phyloP scores from a whole-genome alignment of 345 rosid genomes.

The Lagerstroemia speciosa region DNA sequence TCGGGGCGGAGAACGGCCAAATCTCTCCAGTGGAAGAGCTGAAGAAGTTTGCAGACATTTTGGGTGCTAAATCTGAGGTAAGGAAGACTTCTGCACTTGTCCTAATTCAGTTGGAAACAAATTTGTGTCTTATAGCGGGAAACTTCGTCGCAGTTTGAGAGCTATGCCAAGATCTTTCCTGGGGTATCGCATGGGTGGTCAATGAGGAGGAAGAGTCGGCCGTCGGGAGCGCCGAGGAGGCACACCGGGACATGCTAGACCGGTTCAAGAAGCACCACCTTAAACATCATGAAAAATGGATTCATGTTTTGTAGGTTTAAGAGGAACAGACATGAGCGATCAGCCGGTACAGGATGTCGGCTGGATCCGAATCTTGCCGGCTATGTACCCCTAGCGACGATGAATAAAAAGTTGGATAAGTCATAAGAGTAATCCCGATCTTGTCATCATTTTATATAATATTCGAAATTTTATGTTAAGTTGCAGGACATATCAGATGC shows the following conservation, averaged over 20 bases:
- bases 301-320: no score
- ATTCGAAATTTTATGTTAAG: no score
- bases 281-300: no score
- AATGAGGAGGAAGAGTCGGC: slow-evolving; percentile 35
- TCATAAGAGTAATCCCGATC: no score
- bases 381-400: no score
- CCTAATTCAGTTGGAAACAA: no score
- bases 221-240: slow-evolving; percentile 48
- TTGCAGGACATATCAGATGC: no score
- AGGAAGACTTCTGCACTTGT: background rate
- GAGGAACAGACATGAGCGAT: no score
- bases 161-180: slow-evolving; percentile 45
- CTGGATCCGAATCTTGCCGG: no score
- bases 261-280: slow-evolving; percentile 31
- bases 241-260: slow-evolving; percentile 48
- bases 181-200: slow-evolving; percentile 63
- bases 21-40: slow-evolving; percentile 17
- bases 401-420: no score
- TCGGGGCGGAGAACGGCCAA: slow-evolving; percentile 34
- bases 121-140: background rate
- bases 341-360: no score
- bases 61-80: slow-evolving; percentile 21
- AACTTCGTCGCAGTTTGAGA: slow-evolving; percentile 9
- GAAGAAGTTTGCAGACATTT: slow-evolving; percentile 22
- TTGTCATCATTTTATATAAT: no score